Percentiles rank a stretch among this genome's conserved stretches.
Conservation (phyloP, 129 eudicot species). For the Helianthus tuberosus region DNA sequence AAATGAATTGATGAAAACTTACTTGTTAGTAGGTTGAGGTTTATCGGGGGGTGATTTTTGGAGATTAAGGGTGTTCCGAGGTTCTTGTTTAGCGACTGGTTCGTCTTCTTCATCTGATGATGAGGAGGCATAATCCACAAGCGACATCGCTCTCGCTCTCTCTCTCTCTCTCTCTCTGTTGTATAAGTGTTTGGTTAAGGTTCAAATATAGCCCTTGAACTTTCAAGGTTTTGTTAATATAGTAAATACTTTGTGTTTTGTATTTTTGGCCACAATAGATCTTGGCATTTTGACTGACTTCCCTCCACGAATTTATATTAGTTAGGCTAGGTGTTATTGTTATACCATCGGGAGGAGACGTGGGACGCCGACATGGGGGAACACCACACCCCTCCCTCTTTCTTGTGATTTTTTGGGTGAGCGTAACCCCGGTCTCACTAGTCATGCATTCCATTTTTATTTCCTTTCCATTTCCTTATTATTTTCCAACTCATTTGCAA, state of each 20-base stretch:
- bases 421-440: too few relatives aligned
- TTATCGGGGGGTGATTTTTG: conserved; percentile 8
- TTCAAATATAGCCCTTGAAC: neutral
- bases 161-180: neutral
- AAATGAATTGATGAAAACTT: conserved; percentile 19
- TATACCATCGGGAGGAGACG: too few relatives aligned
- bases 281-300: neutral
- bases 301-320: neutral
- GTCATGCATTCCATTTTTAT: too few relatives aligned
- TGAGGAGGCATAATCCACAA: conserved; percentile 80
- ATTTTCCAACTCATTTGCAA: too few relatives aligned
- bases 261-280: neutral
- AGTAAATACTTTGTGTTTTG: neutral
- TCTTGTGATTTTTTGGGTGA: too few relatives aligned
- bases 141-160: conserved; percentile 54
- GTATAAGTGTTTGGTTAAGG: neutral
- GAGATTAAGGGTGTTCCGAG: conserved; percentile 8
- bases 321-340: too few relatives aligned
- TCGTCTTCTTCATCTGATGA: conserved; percentile 74
- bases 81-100: conserved; percentile 18
- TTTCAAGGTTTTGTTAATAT: neutral
- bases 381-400: too few relatives aligned
- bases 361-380: too few relatives aligned
- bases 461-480: too few relatives aligned
- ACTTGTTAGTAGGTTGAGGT: conserved; percentile 33